A percentile compares a stretch with the other conserved stretches of the same genome.
Conservation (phyloP, 108 stramenopile genomes). For the Cyclostephanos tholiformis region DNA sequence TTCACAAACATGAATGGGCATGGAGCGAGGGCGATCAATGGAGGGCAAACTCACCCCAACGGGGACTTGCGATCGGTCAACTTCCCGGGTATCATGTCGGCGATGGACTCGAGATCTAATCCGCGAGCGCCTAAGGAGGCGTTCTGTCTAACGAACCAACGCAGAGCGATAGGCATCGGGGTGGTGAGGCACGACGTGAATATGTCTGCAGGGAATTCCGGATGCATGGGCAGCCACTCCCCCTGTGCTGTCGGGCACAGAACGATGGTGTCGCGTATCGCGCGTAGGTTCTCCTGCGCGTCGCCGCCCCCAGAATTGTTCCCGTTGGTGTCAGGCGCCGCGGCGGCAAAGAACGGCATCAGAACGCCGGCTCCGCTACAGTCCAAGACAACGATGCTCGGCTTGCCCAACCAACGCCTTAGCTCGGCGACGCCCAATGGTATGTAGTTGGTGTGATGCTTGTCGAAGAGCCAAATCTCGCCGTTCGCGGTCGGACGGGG, state of each 20-base stretch:
- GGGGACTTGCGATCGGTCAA: slow-evolving; percentile 91
- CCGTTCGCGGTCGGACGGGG: slow-evolving; percentile 95
- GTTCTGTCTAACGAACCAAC: slow-evolving; percentile 92
- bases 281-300: slow-evolving; percentile 26
- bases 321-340: slow-evolving; percentile 44
- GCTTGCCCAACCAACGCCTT: slow-evolving; percentile 88
- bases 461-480: slow-evolving; percentile 96
- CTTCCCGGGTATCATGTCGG: slow-evolving; percentile 93
- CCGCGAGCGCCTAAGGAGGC: slow-evolving; percentile 56
- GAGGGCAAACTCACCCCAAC: slow-evolving; percentile 39
- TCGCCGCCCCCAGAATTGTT: slow-evolving; percentile 25
- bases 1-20: neutral
- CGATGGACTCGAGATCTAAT: slow-evolving; percentile 57
- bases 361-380: slow-evolving; percentile 92
- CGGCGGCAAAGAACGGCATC: slow-evolving; percentile 80
- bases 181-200: slow-evolving; percentile 99
- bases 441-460: slow-evolving; percentile 97
- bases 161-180: slow-evolving; percentile 95
- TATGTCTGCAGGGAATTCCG: slow-evolving; percentile 95
- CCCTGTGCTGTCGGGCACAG: slow-evolving; percentile 90
- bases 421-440: slow-evolving; percentile 91
- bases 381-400: slow-evolving; percentile 92
- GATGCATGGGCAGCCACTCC: slow-evolving; percentile 94
- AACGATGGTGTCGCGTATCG: slow-evolving; percentile 91
- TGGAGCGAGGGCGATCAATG: neutral